Conservation (phyloP, 1,139 yeast genomes). For the Starmera stellimalicola region DNA sequence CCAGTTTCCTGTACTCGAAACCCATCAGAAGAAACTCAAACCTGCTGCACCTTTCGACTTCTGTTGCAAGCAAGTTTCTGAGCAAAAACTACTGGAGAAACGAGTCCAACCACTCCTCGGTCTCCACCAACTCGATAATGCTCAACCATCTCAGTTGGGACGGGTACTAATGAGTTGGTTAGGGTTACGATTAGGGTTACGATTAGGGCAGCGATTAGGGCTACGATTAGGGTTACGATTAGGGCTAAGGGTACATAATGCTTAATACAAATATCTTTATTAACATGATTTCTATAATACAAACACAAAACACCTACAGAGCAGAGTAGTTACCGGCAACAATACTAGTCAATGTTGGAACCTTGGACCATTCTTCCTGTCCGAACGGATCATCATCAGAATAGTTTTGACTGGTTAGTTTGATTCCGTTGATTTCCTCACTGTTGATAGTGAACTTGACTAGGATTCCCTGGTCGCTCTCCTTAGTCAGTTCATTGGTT, state of each 20-base stretch:
- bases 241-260: too few relatives aligned
- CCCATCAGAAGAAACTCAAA: conserved; percentile 14
- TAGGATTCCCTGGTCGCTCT: conserved; percentile 63
- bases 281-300: too few relatives aligned
- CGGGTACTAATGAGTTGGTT: too few relatives aligned
- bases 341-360: conserved; percentile 22
- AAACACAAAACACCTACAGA: too few relatives aligned
- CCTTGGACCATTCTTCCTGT: conserved; percentile 22
- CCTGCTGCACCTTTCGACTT: conserved; percentile 11
- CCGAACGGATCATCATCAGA: conserved; percentile 29
- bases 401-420: conserved; percentile 22
- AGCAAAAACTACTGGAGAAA: conserved; percentile 1
- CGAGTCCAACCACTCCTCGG: conserved; percentile 11
- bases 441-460: conserved; percentile 43
- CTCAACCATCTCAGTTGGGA: conserved; percentile 15
- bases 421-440: conserved; percentile 15
- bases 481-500: conserved; percentile 52
- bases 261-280: too few relatives aligned
- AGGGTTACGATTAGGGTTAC: too few relatives aligned
- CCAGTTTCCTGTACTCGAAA: conserved; percentile 8
- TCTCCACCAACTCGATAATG: conserved; percentile 19
- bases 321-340: conserved; percentile 28
- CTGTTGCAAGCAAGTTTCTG: conserved; percentile 10
- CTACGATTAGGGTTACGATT: too few relatives aligned
- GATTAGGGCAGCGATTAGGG: too few relatives aligned